phyloP scores from a whole-genome alignment of 2,329 filamentous ascomycete species.

The Cladophialophora exuberans region DNA sequence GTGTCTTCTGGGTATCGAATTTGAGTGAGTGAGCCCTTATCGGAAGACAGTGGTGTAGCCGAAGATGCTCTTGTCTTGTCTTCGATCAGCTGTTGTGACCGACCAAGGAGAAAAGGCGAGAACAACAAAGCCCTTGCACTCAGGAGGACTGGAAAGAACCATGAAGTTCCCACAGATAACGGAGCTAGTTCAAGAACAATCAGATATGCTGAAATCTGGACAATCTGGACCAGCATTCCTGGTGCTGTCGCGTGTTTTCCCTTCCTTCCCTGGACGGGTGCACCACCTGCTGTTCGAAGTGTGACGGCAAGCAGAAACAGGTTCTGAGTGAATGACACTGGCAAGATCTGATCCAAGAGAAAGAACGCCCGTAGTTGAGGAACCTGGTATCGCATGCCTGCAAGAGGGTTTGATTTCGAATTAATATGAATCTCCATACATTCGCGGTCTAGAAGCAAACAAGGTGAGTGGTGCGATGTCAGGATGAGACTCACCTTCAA shows the following conservation, averaged over 20 bases:
- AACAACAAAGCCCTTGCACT: background rate
- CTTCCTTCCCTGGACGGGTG: background rate
- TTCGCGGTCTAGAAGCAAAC: too few relatives aligned
- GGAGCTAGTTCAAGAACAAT: background rate
- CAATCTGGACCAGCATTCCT: background rate
- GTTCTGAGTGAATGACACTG: constrained; percentile 64
- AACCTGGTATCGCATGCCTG: constrained; percentile 40
- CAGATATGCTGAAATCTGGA: background rate
- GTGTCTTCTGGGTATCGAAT: background rate
- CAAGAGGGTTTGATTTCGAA: too few relatives aligned
- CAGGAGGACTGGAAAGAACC: background rate
- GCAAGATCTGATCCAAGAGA: constrained; percentile 61
- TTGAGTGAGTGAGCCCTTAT: background rate
- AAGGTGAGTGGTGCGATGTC: too few relatives aligned
- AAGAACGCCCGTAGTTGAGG: constrained; percentile 61
- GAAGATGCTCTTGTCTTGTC: too few relatives aligned
- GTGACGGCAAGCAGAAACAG: constrained; percentile 65
- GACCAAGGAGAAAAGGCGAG: background rate
- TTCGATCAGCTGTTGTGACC: too few relatives aligned
- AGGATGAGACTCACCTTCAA: constrained; percentile 17
- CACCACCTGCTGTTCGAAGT: constrained; percentile 43
- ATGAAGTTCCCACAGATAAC: background rate
- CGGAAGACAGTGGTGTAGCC: background rate
- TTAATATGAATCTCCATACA: too few relatives aligned
- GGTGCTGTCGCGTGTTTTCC: background rate